These are phyloP conservation scores for Salix koriyanagi DNA, from an alignment of 345 rosid species.

Conservation along the genomic window DNA sequence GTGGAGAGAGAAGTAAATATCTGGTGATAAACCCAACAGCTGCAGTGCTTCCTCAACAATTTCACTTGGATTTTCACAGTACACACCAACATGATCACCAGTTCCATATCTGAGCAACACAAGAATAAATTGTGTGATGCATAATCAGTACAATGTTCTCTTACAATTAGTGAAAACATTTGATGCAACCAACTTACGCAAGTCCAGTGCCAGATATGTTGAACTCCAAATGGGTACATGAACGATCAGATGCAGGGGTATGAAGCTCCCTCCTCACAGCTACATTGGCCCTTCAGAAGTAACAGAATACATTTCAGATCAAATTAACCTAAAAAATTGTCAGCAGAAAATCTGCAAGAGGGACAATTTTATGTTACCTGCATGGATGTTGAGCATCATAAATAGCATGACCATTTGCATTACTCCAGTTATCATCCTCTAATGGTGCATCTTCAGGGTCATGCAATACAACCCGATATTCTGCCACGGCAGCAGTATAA, in stretches of 20 bases:
- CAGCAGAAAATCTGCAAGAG: not conserved
- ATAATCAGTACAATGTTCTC: not conserved
- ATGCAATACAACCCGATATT: conserved; percentile 76
- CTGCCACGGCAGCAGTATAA: conserved; percentile 85
- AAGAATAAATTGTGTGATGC: not conserved
- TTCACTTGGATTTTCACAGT: conserved; percentile 66
- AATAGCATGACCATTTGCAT: conserved; percentile 68
- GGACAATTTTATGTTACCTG: conserved; percentile 41
- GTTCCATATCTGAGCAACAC: conserved; percentile 75
- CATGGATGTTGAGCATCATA: conserved; percentile 94
- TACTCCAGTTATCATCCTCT: conserved; percentile 51
- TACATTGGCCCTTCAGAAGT: conserved; percentile 65
- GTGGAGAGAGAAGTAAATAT: conserved; percentile 79
- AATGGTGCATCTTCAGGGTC: conserved; percentile 40
- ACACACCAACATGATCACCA: conserved; percentile 97
- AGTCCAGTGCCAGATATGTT: conserved; percentile 87
- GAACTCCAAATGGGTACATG: conserved; percentile 95
- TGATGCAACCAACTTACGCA: conserved; percentile 48
- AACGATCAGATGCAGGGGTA: conserved; percentile 86
- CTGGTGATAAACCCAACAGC: conserved; percentile 69
- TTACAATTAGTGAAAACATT: not conserved
- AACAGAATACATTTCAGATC: conserved; percentile 26
- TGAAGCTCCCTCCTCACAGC: conserved; percentile 89
- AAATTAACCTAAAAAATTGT: not conserved
- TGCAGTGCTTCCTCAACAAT: conserved; percentile 81